A percentile compares a stretch with the other conserved stretches of the same genome.
phyloP scores from a whole-genome alignment of 768 basidiomycete genomes.

The Auricularia cornea region DNA sequence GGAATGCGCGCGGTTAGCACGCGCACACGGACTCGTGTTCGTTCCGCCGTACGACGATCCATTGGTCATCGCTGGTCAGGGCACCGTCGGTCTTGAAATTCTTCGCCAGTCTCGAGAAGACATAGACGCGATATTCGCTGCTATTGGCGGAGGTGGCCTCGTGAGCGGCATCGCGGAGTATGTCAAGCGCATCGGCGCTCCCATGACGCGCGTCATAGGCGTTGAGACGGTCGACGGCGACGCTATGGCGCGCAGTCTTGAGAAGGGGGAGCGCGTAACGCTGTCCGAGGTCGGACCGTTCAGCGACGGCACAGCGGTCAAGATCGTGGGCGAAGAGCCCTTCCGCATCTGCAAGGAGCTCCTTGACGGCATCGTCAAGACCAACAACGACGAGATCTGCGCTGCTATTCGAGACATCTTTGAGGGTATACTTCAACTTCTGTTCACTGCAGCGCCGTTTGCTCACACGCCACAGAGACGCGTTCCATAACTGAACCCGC shows the following conservation, averaged over 20 bases:
- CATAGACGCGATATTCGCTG: constrained; percentile 78
- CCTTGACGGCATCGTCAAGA: constrained; percentile 74
- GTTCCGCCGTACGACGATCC: constrained; percentile 98
- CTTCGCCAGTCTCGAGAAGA: constrained; percentile 73
- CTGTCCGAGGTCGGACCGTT: constrained; percentile 91
- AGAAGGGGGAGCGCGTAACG: constrained; percentile 71
- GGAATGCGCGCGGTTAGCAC: constrained; percentile 83
- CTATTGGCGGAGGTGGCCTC: constrained; percentile 93
- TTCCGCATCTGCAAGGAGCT: constrained; percentile 86
- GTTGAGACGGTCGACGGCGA: constrained; percentile 95
- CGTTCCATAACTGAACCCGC: constrained; percentile 95
- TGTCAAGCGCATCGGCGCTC: constrained; percentile 85
- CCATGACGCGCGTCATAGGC: constrained; percentile 72
- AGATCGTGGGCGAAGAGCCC: constrained; percentile 88
- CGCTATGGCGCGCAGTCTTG: constrained; percentile 81
- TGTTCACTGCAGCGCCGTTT: background rate
- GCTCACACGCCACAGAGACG: constrained; percentile 51
- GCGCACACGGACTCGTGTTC: constrained; percentile 68
- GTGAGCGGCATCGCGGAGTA: constrained; percentile 88
- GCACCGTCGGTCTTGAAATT: constrained; percentile 91
- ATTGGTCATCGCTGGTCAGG: constrained; percentile 93
- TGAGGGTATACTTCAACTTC: constrained; percentile 53
- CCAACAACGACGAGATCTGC: constrained; percentile 93
- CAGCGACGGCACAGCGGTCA: constrained; percentile 95
- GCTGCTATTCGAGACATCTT: constrained; percentile 99